Evolutionary conservation across 2,329 filamentous ascomycete species (phyloP), one percentile per base, ranked within the genome.

Genomic region (Dactylellina drechsleri): DNA sequence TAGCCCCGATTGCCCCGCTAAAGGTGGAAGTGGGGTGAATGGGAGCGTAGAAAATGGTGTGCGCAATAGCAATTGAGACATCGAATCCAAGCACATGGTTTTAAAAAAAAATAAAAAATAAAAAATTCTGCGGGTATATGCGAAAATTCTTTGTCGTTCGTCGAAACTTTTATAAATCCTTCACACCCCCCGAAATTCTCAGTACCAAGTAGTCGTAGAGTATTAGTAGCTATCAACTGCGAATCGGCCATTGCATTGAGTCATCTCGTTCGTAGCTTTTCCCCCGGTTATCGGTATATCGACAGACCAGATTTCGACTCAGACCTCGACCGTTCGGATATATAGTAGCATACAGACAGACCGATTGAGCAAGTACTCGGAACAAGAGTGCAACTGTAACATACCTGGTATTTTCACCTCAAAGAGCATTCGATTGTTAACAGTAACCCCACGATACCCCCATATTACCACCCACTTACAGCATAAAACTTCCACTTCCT

Each of bases 31-130:
- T 47, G 16, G 12, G 45, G 49, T 56, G 66, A 57, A 50, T 60
- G 47, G 40, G 8, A 36, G 31, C 31, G 2, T 36, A 8, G 16
- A 16, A 47, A 47, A 54, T 12, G 45, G 50, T 56, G 49, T 66
- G 68, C 66, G 66, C 66, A 58, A 74, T 74, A n/a, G 43, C 43
- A 36, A 36, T 36, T 74, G 68, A 60, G 68, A 65, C 61, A 62
- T 68, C 49, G 67, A 52, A 45, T 31, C 43, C 31, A 23, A 43
- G 62, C 62, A 66, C 41, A 56, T 45, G 62, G 41, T 20, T 58
- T n/a, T 23, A 57, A 52, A 23, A 16, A 71, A 40, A 50, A 52
- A 28, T 28, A 41, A 31, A 50, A 62, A 60, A 66, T 56, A 73
- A 62, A 70, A 70, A 70, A 62, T 20, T 49, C 43, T 45, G 47